A percentile compares a stretch with the other conserved stretches of the same genome.
phyloP scores from a whole-genome alignment of 2,329 filamentous ascomycete species.

The Verticillium nubilum region DNA sequence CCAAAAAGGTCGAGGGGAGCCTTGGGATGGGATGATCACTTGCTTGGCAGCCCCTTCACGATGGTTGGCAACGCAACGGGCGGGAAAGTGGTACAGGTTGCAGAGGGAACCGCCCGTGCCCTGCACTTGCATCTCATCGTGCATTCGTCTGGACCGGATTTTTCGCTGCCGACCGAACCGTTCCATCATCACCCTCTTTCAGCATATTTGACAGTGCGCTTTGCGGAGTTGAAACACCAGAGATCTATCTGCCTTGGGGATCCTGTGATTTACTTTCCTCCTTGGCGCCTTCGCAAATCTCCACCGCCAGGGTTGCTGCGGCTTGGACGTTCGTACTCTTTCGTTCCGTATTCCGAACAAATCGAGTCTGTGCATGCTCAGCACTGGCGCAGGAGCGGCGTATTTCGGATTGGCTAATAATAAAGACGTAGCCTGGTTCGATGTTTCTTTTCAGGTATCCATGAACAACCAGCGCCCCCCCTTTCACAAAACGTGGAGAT shows the following conservation, averaged over 20 bases:
- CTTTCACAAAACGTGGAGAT: neutral
- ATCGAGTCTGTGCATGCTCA: neutral
- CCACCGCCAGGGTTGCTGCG: neutral
- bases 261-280: neutral
- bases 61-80: neutral
- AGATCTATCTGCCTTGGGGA: constrained; percentile 1
- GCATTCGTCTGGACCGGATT: neutral
- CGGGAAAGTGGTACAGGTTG: neutral
- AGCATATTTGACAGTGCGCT: neutral
- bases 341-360: neutral
- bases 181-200: neutral
- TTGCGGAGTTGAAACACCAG: neutral
- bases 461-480: neutral
- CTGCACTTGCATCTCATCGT: neutral
- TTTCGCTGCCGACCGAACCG: neutral
- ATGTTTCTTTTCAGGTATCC: neutral
- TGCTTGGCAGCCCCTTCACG: neutral
- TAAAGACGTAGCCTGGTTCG: neutral
- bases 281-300: neutral
- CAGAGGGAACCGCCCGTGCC: neutral
- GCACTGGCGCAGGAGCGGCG: neutral
- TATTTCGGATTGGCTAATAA: neutral
- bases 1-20: neutral
- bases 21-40: neutral
- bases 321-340: neutral